Conservation (phyloP, 805 yeast genomes). For the Wickerhamiella sergipiensis region DNA sequence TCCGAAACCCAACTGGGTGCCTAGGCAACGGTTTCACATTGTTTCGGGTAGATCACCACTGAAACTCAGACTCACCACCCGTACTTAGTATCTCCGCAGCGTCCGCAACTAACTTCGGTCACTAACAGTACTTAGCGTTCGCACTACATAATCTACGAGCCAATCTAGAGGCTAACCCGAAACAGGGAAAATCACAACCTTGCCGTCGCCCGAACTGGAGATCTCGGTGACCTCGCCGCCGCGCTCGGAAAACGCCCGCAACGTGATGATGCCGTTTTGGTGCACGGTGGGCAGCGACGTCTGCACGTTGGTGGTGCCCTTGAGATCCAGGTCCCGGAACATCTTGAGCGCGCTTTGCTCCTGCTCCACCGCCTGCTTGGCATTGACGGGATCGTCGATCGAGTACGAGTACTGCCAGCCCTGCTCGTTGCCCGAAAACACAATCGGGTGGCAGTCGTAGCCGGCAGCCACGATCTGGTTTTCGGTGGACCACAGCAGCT, state of each 20-base stretch:
- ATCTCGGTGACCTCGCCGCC: conserved; percentile 35
- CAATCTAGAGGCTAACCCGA: not conserved
- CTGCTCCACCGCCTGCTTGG: conserved; percentile 33
- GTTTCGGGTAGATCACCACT: not conserved
- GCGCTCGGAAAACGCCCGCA: conserved; percentile 32
- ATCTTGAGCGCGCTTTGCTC: conserved; percentile 51
- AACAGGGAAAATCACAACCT: conserved; percentile 61
- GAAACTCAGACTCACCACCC: too few relatives aligned
- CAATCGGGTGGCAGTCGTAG: conserved; percentile 79
- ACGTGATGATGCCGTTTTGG: conserved; percentile 70
- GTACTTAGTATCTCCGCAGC: too few relatives aligned
- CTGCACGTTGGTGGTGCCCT: conserved; percentile 51
- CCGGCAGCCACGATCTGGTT: conserved; percentile 74
- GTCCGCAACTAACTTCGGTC: too few relatives aligned
- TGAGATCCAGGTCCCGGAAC: conserved; percentile 91
- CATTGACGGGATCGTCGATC: conserved; percentile 42
- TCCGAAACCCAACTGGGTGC: not conserved
- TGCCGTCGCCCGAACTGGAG: conserved; percentile 83
- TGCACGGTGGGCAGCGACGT: conserved; percentile 59
- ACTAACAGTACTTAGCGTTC: too few relatives aligned
- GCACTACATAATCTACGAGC: too few relatives aligned
- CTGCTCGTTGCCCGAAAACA: conserved; percentile 54
- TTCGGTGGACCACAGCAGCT: conserved; percentile 57
- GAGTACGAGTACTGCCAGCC: conserved; percentile 48
- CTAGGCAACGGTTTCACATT: not conserved